Evolutionary conservation across 768 basidiomycete species (phyloP).

Genomic region (Termitomyces sp.): DNA sequence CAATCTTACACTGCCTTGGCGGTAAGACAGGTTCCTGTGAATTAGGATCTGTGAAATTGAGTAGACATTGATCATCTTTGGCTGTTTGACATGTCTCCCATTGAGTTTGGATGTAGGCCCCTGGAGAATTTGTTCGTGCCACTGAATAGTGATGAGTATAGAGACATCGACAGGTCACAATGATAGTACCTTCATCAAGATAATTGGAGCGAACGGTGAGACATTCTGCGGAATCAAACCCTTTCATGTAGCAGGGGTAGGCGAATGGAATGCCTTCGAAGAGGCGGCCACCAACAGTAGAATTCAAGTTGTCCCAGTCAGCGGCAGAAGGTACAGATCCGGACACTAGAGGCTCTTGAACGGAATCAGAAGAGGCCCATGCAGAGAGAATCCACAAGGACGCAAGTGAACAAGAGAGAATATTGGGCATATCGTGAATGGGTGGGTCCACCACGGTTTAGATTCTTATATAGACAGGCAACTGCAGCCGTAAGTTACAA

Average conservation of each 20-base stretch:
- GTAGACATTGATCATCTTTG: conserved; percentile 40
- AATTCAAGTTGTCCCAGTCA: conserved; percentile 19
- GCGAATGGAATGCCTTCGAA: conserved; percentile 19
- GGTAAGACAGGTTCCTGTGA: conserved; percentile 21
- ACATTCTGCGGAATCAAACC: conserved; percentile 17
- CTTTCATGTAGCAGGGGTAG: conserved; percentile 18
- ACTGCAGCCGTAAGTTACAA: too few species aligned
- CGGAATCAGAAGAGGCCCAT: neutral
- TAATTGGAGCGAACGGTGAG: conserved; percentile 12
- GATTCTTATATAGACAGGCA: neutral
- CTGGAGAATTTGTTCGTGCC: conserved; percentile 19
- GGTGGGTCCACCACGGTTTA: neutral
- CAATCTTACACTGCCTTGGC: conserved; percentile 29
- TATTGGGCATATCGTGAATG: neutral
- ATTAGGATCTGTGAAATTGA: conserved; percentile 34
- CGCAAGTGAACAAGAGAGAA: neutral
- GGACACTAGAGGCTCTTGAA: conserved; percentile 5
- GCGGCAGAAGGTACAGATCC: neutral
- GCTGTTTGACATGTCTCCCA: conserved; percentile 54
- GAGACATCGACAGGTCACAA: neutral
- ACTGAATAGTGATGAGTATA: conserved; percentile 2
- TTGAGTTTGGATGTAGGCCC: conserved; percentile 36
- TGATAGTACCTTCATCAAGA: conserved; percentile 16
- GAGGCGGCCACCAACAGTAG: conserved; percentile 11
- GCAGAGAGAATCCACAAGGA: neutral